Base-by-base conservation (phyloP, 306 rosid species). In the Carpinus fangiana region DNA sequence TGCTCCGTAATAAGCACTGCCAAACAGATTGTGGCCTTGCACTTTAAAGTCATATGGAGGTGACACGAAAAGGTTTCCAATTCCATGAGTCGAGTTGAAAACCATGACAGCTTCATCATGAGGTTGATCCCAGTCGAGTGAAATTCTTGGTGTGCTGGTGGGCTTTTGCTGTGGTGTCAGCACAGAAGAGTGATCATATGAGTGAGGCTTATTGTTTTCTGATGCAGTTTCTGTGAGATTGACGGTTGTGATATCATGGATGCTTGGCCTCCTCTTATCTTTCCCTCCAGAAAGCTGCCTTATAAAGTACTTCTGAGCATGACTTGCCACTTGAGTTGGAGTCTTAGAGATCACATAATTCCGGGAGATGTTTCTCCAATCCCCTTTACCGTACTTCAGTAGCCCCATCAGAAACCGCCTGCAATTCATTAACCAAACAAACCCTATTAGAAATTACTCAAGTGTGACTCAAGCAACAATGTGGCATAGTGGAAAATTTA, bases 391-490 rank as follows among this genome's bases (percentile, higher is more conserved):
- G 78, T 92, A 85, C 69, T 90, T 89, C 46, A 90, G 2, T 64
- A 94, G 95, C 73, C 98, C 98, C 92, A 88, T 78, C 79, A 94
- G 91, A 83, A 94, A 94, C 64, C 87, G 91, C 87, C 98, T 94
- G 80, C 21, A 74, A 41, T 41, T 41, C 45, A 41, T 41, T 41
- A 41, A 41, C 45, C 45, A 41, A 5, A 41, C 45, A 41, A 41
- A 41, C 45, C 45, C 45, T 41, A 41, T 41, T 41, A 41, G 45
- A 41, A 41, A 5, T 41, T 41, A 5, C 45, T 41, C 8, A 41
- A 64, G 5, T 16, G 14, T 17, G 47, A 3, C 45, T 31, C 1
- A 16, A 41, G 16, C 16, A 34, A 34, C 51, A 18, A 67, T 38
- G 51, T 41, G 14, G 72, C 31, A 41, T 66, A 64, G 12, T 34